Conservation (phyloP, 495 filamentous ascomycete species). For the Neohortaea acidophila region DNA sequence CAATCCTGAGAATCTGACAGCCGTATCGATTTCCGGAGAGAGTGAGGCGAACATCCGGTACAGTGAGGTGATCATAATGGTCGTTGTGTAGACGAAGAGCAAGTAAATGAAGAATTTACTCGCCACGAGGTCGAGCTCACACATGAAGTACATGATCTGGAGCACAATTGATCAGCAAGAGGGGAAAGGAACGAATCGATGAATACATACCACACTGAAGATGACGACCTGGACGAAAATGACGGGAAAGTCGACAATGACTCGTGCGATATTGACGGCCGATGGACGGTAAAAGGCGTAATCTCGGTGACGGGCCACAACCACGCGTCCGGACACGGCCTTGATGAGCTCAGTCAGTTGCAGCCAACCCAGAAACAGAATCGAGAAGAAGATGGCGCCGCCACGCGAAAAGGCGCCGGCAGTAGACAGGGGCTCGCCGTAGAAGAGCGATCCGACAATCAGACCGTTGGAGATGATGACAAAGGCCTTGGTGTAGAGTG, state of each 20-base stretch:
- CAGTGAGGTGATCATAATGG: slow-evolving; percentile 50
- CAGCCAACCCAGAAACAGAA: slow-evolving; percentile 62
- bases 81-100: slow-evolving; percentile 54
- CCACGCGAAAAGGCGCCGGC: slow-evolving; percentile 53
- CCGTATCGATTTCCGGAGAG: slow-evolving; percentile 56
- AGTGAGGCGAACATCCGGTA: slow-evolving; percentile 66
- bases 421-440: slow-evolving; percentile 46
- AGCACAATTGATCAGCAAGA: too few species aligned
- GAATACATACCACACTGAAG: slow-evolving; percentile 41
- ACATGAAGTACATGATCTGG: slow-evolving; percentile 21
- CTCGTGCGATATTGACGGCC: slow-evolving; percentile 51
- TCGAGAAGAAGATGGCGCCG: slow-evolving; percentile 57
- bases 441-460: slow-evolving; percentile 61
- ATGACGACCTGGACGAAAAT: slow-evolving; percentile 46
- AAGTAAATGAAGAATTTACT: slow-evolving; percentile 63
- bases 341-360: slow-evolving; percentile 58
- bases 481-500: slow-evolving; percentile 62
- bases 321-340: slow-evolving; percentile 45
- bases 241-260: slow-evolving; percentile 54
- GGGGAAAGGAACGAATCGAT: too few species aligned
- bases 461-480: slow-evolving; percentile 62
- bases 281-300: slow-evolving; percentile 72
- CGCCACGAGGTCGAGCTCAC: slow-evolving; percentile 27
- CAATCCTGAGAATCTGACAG: slow-evolving; percentile 54
- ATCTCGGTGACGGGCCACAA: slow-evolving; percentile 50